phyloP scores from a whole-genome alignment of 73 alveolate genomes.

The Paramecium octaurelia region DNA sequence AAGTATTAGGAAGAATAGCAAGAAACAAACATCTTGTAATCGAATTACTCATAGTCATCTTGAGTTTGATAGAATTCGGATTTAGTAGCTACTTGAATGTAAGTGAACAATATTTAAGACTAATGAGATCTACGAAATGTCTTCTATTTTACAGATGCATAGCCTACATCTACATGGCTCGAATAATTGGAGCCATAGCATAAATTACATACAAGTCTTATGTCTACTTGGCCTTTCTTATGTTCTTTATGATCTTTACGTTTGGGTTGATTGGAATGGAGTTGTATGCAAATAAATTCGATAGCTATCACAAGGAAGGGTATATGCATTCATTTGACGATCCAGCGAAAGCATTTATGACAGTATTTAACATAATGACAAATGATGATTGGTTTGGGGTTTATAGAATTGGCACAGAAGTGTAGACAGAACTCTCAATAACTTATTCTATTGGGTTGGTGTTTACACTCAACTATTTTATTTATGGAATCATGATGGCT shows the following conservation, averaged over 20 bases:
- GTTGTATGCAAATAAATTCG: neutral
- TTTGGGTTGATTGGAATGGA: slow-evolving; percentile 22
- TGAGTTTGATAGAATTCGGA: neutral
- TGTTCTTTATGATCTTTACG: neutral
- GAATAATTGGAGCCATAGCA: neutral
- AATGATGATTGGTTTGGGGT: slow-evolving; percentile 51
- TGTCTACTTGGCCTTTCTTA: neutral
- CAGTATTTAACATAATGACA: slow-evolving; percentile 12
- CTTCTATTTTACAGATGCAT: slow-evolving; percentile 7
- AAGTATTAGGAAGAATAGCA: neutral
- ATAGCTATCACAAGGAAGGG: neutral
- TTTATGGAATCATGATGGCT: slow-evolving; percentile 21
- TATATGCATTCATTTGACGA: neutral
- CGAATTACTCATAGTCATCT: neutral
- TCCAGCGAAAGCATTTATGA: slow-evolving; percentile 27
- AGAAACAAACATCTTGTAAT: neutral
- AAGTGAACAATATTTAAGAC: neutral
- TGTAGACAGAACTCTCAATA: neutral
- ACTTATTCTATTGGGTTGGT: neutral
- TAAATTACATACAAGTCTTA: neutral
- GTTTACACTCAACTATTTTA: neutral
- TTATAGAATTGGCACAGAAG: neutral
- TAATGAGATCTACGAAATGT: slow-evolving; percentile 14
- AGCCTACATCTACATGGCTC: neutral
- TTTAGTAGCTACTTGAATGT: neutral